Base-by-base conservation (phyloP, 2,329 filamentous ascomycete species). In the Aspergillus persii region DNA sequence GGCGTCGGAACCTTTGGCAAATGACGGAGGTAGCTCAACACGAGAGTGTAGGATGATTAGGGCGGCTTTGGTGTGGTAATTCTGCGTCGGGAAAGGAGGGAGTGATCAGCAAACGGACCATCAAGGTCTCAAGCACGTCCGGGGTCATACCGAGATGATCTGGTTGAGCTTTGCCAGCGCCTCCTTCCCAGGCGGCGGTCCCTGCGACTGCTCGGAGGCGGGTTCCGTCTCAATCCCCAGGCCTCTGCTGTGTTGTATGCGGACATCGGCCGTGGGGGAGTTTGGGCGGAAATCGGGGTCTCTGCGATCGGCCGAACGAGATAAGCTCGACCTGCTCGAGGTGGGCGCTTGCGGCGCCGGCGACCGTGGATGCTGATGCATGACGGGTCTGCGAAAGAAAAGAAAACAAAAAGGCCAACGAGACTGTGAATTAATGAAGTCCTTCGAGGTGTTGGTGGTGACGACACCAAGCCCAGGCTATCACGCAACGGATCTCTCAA, bases 301-400 rank as follows among this genome's bases (percentile, higher is more conserved):
- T 85, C 90, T 88, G 57, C 84, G 83, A 73, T 89, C 92, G 77
- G 91, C 91, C 33, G 86, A 84, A 75, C 90, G 85, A 63, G 85
- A 81, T 68, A 89, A 86, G 69, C 90, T 91, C 61, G 89, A 88
- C 73, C 88, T 85, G 54, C 88, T 84, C 52, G 89, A 88, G 69
- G 84, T 86, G 68, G 91, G 88, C 62, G 91, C 92, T 62, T 89
- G 84, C 70, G 86, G 84, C 74, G 87, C 84, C 65, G 90, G 89
- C 63, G 87, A 85, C 69, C 93, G 88, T 68, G 90, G 88, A 78
- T 93, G 91, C 79, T 96, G 93, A 85, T 97, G 92, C 93, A 97
- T 97, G 68, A 72, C 81, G 56, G 49, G 47, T 54, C 60, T 53
- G 54, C 54, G n/a, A 53, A 23, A 23, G 18, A 23, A 23, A 23